Base-by-base conservation (phyloP, 768 basidiomycete species). In the Tylopilus plumbeoviolaceoides region DNA sequence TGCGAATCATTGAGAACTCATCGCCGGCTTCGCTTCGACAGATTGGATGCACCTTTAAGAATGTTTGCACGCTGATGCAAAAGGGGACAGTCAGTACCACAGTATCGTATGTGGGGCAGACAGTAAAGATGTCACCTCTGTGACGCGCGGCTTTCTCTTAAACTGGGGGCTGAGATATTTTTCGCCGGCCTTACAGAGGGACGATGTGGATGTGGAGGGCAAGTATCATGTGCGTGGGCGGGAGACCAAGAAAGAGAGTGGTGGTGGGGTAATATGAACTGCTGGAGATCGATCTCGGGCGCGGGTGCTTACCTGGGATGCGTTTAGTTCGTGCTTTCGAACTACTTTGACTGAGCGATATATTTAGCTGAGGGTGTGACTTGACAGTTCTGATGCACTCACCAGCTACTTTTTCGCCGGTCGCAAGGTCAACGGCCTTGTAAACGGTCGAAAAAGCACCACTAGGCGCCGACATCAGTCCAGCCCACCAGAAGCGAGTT, bases 371-470 rank as follows among this genome's bases (percentile, higher is more conserved):
- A 50, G 28, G 3, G 25, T 9, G 40, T 9, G 14, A 47, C 40
- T n/a, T 11, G 36, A 31, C 2, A 20, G 9, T 9, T 7, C 33
- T 15, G 2, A 7, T 12, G 10, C 35, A 31, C 79, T 60, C 67
- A 87, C 94, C 87, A 59, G 95, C 95, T 41, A 94, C 87, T 69
- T 84, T 87, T 63, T 84, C 79, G 39, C 85, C 84, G 11, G 84
- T 86, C 35, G 77, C 73, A 44, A 82, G 76, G 67, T 98, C 89
- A 50, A 87, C 61, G 14, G 93, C 95, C 67, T 90, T 91, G 79
- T 95, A 99, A 9, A 99, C 95, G 66, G 97, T 92, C n/a, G 95
- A 98, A 69, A 99, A 99, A 40, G 95, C 95, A 54, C 95, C 95
- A 63, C 85, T 91, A 62, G 54, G 69, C 51, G 36, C 54, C 49